Base-by-base conservation (phyloP, 768 basidiomycete species). In the Tubosaeta brunneosetosa region DNA sequence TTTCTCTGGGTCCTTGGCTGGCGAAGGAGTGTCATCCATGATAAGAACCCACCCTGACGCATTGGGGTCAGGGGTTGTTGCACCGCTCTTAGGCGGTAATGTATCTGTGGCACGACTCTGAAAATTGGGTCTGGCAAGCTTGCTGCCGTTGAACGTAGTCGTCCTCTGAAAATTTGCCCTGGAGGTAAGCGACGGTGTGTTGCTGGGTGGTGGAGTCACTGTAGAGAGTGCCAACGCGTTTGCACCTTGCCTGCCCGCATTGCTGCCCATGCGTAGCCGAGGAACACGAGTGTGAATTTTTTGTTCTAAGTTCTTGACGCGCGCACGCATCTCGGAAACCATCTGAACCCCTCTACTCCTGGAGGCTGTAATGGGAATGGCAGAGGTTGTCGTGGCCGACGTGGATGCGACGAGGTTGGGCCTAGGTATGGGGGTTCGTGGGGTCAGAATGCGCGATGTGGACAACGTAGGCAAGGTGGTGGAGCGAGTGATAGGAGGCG, bases 241-340 rank as follows among this genome's bases (percentile, higher is more conserved):
- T 44, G 66, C 60, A 53, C 72, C 77, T 45, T 76, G 70, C 37
- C 81, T 78, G 47, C 79, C 78, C 42, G 82, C 83, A 48, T 83
- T 81, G 62, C 88, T 90, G 17, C 83, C 85, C 84, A 91, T 88
- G 12, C 90, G 85, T 50, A 92, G 65, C 49, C 90, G 80, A 22
- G 90, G 91, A 47, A 93, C 90, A 41, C 87, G 86, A 41, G 88
- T 90, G 62, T 91, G 88, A 42, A 93, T 88, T 70, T 87, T 89
- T 71, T 90, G 88, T 62, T 92, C 88, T 36, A 93, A 71, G 59
- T 85, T 87, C 63, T 77, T 83, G 29, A 93, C 90, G 47, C 87
- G 79, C 36, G 88, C 89, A 38, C 91, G 82, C 86, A 94, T 91
- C 66, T 93, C 91, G 22, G 88, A 86, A 6, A 92, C 89, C 91